Percentiles rank a stretch among this genome's conserved stretches.
Conservation (phyloP, 2,329 filamentous ascomycete genomes). For the Cercospora citrullina region DNA sequence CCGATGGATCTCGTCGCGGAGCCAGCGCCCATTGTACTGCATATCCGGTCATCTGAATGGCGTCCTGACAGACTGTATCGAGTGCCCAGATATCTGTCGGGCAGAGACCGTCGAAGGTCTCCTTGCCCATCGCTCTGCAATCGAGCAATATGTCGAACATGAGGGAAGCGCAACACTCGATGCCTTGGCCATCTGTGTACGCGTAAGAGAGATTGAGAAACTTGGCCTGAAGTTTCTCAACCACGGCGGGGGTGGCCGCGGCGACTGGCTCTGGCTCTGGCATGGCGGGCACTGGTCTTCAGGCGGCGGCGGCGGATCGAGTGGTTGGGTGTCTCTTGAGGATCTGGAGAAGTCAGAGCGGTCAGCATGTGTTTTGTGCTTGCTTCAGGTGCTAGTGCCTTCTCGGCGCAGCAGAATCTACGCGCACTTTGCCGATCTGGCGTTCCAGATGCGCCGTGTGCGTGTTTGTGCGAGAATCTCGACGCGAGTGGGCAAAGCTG, state of each 20-base stretch:
- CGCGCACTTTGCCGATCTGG: neutral
- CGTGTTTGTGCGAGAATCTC: neutral
- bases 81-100: neutral
- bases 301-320: neutral
- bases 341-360: neutral
- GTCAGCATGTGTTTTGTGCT: neutral
- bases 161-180: neutral
- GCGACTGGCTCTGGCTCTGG: neutral
- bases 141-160: neutral
- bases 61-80: slow-evolving; percentile 3
- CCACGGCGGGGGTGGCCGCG: neutral
- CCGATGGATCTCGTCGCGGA: neutral
- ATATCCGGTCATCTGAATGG: slow-evolving; percentile 2
- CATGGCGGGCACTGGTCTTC: neutral
- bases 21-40: slow-evolving; percentile 2
- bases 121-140: neutral
- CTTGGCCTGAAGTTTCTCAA: neutral
- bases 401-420: neutral
- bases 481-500: neutral
- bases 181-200: neutral
- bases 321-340: neutral
- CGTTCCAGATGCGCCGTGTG: neutral
- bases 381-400: neutral
- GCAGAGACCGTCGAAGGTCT: neutral
- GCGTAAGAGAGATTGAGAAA: neutral